Evolutionary conservation across 2,329 filamentous ascomycete species (phyloP).

Genomic region (Cladosporium sp.): DNA sequence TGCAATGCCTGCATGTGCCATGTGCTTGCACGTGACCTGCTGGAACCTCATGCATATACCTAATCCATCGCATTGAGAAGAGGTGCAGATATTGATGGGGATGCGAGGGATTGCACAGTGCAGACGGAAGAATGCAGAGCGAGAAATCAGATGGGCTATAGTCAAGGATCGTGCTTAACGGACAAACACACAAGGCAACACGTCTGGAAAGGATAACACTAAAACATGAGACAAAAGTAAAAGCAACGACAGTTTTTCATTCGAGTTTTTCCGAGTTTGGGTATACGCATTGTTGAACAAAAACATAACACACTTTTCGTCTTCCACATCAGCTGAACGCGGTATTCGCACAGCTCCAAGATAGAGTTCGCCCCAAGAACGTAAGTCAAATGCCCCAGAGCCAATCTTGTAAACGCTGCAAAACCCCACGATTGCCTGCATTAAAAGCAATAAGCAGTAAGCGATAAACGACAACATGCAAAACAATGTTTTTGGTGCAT

Average conservation of each 20-base stretch:
- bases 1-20: not conserved
- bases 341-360: not conserved
- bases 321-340: not conserved
- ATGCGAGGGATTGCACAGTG: not conserved
- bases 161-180: not conserved
- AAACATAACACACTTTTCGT: not conserved
- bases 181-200: not conserved
- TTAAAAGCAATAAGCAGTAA: not conserved
- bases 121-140: not conserved
- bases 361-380: not conserved
- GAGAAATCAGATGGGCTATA: not conserved
- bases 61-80: not conserved
- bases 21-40: not conserved
- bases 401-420: not conserved
- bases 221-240: no score
- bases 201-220: not conserved
- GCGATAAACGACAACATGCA: not conserved
- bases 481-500: not conserved
- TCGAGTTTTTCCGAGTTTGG: constrained; percentile 1
- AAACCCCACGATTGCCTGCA: not conserved
- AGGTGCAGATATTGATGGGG: not conserved
- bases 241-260: constrained; percentile 8
- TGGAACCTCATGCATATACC: not conserved
- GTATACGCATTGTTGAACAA: constrained; percentile 1
- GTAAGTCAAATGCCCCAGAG: not conserved